Evolutionary conservation across 192 early-diverging fungal genomes (phyloP).

Genomic region (Mortierella hygrophila): DNA sequence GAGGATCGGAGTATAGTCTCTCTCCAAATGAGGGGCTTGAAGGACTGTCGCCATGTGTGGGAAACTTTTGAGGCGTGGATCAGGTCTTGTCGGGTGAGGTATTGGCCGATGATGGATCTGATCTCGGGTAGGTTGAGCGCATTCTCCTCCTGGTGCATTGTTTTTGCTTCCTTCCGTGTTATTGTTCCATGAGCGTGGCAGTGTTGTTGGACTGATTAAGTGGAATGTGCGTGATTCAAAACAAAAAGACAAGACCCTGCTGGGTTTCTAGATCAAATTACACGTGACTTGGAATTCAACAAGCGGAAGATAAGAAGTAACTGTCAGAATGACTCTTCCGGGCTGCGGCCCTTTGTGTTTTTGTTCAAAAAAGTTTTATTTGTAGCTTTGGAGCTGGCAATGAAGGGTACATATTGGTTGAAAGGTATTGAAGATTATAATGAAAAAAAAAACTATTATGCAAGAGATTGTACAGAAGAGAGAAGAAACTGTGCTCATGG

Average conservation of each 20-base stretch:
- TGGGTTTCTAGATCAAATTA: too few relatives aligned
- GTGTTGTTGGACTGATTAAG: background rate
- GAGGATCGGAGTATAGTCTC: conserved; percentile 6
- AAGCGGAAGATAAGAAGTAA: background rate
- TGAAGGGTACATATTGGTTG: background rate
- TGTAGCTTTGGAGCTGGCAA: background rate
- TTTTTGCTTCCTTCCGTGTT: background rate
- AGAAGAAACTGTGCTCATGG: background rate
- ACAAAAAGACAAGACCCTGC: background rate
- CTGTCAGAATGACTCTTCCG: conserved; percentile 8
- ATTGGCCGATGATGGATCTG: conserved; percentile 13
- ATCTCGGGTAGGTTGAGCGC: conserved; percentile 33
- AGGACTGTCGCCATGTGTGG: conserved; percentile 21
- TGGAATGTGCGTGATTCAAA: background rate
- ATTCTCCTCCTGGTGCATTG: conserved; percentile 1
- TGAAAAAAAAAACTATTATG: background rate
- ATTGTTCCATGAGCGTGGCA: background rate
- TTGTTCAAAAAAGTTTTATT: background rate
- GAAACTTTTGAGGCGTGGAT: conserved; percentile 6
- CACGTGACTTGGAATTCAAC: background rate
- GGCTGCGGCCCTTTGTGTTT: conserved; percentile 4
- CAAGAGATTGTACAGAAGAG: background rate
- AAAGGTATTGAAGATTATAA: background rate
- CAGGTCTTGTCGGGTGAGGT: conserved; percentile 16
- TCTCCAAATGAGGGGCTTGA: conserved; percentile 27